Base-by-base conservation (phyloP, 2,329 filamentous ascomycete genomes). In the Xylariaceae sp. region DNA sequence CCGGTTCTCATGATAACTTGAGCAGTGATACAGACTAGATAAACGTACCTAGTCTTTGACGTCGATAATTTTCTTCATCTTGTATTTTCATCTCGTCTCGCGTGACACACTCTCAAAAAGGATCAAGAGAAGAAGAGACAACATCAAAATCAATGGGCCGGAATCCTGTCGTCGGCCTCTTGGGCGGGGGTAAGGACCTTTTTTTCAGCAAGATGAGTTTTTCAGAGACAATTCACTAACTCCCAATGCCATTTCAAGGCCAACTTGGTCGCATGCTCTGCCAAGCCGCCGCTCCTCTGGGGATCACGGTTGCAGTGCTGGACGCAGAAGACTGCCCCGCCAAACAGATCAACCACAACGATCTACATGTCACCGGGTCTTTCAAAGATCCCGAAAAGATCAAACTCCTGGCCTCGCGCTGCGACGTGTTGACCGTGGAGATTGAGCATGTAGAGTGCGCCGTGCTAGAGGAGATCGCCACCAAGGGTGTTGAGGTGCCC, bases 381-480 rank as follows among this genome's bases (percentile, higher is more conserved):
- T 96, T 96, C 79, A 91, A 90, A 69, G 87, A 96, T 62, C 76
- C 86, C 0, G 81, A 82, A 35, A 86, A 88, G 61, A 91, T 97
- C 61, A 83, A 85, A 43, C 79, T 89, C 69, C 78, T 97, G n/a
- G 91, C 92, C 2, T 74, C 80, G 40, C 74, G 78, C 35, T 90
- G 85, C 64, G 89, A 95, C 68, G 83, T 95, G 12, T 76, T 96
- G 58, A 96, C 91, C 0, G 89, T 95, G 11, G 92, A 97, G 72
- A 96, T 96, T 60, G 92, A 97, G 76, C 92, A 96, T 72, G 87
- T 96, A 55, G 84, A 96, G 71, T 94, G 90, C n/a, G 78, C 89
- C 51, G 86, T 94, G 29, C 80, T 96, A 3, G 89, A 96, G 72
- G 88, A 95, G 67, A 84, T 96, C 54, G 83, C 82, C 3, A 81